Evolutionary conservation across 1,284 basidiomycete genomes (phyloP), one percentile per base, ranked within the genome.

Genomic region (Apiotrichum akiyoshidainum): DNA sequence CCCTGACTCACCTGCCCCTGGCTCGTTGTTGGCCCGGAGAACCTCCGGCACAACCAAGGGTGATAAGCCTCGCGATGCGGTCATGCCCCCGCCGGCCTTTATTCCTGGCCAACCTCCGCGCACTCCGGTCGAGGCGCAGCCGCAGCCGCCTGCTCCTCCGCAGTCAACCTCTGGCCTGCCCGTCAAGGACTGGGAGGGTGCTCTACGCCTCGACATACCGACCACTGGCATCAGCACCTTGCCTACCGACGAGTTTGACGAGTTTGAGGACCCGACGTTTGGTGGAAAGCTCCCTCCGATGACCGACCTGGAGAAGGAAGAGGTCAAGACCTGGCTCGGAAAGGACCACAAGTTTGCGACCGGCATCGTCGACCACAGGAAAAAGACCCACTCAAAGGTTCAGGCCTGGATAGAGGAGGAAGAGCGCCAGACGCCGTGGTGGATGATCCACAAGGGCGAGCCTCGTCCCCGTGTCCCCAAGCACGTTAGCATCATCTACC

Each of bases 401-500:
- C 58, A 65, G 49, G 74, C 65, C 46, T 76, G 68, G 73, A 67
- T 67, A 68, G 67, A 69, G 66, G 81, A 80, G 81, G 85, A 78
- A 78, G 82, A 76, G 79, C 79, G 66, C 63, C 65, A 60, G 19
- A 72, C 71, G 9, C 69, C 71, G 11, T 78, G 67, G 69, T 69
- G 71, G 75, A 74, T 67, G 73, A 67, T 64, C 37, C 55, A 67
- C 33, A 74, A 68, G 55, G 70, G 68, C 16, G 71, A 74, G 59
- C 48, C 44, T 35, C 45, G 46, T 12, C 52, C 33, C 39, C 31
- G 52, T 35, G n/a, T 50, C 16, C 10, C 55, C n/a, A 50, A 85
- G 64, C 79, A 80, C 58, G 87, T 92, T 71, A 82, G 85, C 63
- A 82, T 91, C 34, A 74, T 84, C 55, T 90, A 88, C 81, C 87